Conservation (phyloP, 345 rosid species). For the Cardamine chenopodiifolia region DNA sequence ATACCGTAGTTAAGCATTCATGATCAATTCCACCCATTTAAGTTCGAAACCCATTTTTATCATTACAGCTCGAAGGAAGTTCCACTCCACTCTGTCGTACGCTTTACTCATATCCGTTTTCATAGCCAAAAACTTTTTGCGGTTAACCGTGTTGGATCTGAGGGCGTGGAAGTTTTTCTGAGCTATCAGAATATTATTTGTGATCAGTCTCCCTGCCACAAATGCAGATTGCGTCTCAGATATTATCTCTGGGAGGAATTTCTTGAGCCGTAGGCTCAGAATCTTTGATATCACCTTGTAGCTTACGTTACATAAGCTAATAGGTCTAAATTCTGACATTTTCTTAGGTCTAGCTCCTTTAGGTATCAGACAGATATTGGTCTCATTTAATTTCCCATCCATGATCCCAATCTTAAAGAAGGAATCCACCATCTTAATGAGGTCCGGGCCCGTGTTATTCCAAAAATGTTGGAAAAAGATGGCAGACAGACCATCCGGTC, state of each 20-base stretch:
- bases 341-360: background rate
- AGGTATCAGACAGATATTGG: background rate
- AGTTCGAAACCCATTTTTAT: no score
- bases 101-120: no score
- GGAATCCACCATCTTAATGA: background rate
- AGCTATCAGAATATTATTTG: no score
- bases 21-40: no score
- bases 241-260: fast-evolving
- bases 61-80: no score
- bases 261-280: background rate
- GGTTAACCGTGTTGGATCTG: no score
- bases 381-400: background rate
- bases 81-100: no score
- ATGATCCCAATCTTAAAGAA: background rate
- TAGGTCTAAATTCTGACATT: background rate
- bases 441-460: background rate
- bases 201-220: background rate
- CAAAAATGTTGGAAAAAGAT: no score
- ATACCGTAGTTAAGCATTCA: no score
- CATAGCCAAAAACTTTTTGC: no score
- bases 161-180: no score
- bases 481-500: no score
- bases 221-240: background rate
- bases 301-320: background rate
- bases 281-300: background rate